phyloP scores from a whole-genome alignment of 306 rosid genomes.

The Dryas drummondii region DNA sequence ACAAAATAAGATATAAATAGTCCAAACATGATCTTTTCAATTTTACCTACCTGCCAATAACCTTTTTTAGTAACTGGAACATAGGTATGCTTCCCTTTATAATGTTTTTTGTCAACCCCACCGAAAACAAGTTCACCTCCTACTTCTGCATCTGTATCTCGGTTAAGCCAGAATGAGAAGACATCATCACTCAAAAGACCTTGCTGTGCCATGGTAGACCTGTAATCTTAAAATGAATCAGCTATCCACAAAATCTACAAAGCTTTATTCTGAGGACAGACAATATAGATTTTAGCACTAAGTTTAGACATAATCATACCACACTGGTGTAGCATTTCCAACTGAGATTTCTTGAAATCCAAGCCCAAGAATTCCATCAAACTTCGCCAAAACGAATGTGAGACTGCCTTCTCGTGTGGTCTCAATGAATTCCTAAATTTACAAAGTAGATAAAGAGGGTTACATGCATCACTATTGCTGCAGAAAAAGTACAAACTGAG shows the following conservation, averaged over 20 bases:
- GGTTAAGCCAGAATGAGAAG: conserved; percentile 89
- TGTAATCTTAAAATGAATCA: conserved; percentile 35
- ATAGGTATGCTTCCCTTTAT: conserved; percentile 69
- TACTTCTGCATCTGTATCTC: conserved; percentile 44
- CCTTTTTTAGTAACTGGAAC: conserved; percentile 81
- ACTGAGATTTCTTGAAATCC: conserved; percentile 93
- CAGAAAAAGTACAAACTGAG: conserved; percentile 15
- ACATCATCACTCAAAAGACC: conserved; percentile 59
- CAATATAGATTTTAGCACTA: conserved; percentile 12
- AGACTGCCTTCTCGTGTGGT: conserved; percentile 74
- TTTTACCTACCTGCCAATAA: conserved; percentile 75
- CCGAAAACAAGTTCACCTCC: conserved; percentile 90
- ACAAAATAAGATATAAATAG: not conserved
- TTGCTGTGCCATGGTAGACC: conserved; percentile 76
- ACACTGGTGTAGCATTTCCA: conserved; percentile 64
- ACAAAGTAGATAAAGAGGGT: conserved; percentile 3
- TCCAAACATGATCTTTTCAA: conserved; percentile 9
- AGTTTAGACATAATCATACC: conserved; percentile 43
- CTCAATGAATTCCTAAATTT: conserved; percentile 76
- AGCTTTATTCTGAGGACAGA: conserved; percentile 6
- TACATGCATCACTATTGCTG: conserved; percentile 8
- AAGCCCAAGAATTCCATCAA: conserved; percentile 87
- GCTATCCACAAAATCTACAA: not conserved
- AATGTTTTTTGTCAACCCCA: conserved; percentile 69
- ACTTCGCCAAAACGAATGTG: conserved; percentile 63